Percentiles rank a stretch among this genome's conserved stretches.
Conservation (phyloP, 495 filamentous ascomycete species). For the Annulohypoxylon moriforme region DNA sequence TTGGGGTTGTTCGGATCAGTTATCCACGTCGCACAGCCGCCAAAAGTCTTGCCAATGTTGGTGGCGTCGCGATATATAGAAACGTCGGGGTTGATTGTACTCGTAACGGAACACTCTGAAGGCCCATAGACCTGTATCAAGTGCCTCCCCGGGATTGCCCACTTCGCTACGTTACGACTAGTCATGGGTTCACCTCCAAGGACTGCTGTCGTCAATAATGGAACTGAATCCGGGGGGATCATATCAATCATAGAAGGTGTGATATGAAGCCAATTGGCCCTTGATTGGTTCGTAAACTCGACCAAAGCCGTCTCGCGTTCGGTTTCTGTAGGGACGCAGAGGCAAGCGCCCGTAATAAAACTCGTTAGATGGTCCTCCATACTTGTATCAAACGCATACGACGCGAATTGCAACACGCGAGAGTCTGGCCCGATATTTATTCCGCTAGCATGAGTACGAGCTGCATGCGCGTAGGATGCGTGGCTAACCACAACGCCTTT, state of each 20-base stretch:
- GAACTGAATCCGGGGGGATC: neutral
- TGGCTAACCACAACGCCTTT: neutral
- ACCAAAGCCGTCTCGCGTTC: neutral
- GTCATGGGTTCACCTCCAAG: neutral
- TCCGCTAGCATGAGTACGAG: neutral
- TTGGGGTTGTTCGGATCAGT: neutral
- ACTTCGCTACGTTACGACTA: neutral
- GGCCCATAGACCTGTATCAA: neutral
- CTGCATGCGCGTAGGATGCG: neutral
- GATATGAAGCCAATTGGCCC: neutral
- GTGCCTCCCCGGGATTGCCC: neutral
- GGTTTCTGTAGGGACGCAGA: neutral
- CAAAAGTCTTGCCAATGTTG: neutral
- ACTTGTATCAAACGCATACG: neutral
- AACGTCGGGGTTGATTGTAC: neutral
- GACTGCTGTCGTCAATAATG: neutral
- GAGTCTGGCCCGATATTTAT: neutral
- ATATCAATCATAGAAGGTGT: neutral
- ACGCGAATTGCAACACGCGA: conserved; percentile 1
- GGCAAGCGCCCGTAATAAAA: neutral
- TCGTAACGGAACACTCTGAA: neutral
- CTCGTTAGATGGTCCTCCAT: neutral
- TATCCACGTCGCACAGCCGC: neutral
- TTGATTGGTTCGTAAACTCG: neutral
- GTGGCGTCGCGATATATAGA: neutral